Evolutionary conservation across 2,329 filamentous ascomycete species (phyloP).

Genomic region (Beauveria asiatica): DNA sequence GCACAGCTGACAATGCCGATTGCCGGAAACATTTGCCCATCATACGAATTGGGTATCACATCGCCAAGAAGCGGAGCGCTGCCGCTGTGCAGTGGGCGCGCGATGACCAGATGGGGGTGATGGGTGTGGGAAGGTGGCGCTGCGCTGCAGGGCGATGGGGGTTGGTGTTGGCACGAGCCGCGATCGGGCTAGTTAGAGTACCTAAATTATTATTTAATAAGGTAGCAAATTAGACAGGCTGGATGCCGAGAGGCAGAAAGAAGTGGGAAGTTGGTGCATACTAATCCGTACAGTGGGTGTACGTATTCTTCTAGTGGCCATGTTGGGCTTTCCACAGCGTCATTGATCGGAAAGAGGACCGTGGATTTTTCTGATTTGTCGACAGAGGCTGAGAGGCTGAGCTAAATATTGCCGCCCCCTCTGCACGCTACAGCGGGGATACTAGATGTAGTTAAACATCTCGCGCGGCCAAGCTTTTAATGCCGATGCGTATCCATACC

Average conservation of each 20-base stretch:
- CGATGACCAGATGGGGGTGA: too few relatives aligned
- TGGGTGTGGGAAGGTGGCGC: background rate
- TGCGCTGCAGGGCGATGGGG: background rate
- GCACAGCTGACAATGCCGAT: background rate
- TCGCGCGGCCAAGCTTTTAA: too few relatives aligned
- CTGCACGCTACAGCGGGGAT: too few relatives aligned
- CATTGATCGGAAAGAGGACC: background rate
- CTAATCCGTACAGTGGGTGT: too few relatives aligned
- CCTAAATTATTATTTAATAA: too few relatives aligned
- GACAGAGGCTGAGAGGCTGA: background rate
- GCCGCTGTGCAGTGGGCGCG: too few relatives aligned
- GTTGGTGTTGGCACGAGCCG: background rate
- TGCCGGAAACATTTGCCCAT: background rate
- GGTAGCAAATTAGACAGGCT: too few relatives aligned
- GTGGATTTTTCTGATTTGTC: background rate
- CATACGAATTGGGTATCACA: background rate
- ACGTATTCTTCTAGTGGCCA: too few relatives aligned
- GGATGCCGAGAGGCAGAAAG: background rate
- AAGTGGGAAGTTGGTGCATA: background rate
- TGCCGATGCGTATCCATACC: background rate
- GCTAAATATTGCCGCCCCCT: background rate
- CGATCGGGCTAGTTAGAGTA: slow-evolving; percentile 3
- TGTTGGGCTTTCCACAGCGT: slow-evolving; percentile 1
- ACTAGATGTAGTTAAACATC: too few relatives aligned
- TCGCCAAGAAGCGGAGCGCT: background rate